Conservation (phyloP, 345 rosid species). For the Draba incana region DNA sequence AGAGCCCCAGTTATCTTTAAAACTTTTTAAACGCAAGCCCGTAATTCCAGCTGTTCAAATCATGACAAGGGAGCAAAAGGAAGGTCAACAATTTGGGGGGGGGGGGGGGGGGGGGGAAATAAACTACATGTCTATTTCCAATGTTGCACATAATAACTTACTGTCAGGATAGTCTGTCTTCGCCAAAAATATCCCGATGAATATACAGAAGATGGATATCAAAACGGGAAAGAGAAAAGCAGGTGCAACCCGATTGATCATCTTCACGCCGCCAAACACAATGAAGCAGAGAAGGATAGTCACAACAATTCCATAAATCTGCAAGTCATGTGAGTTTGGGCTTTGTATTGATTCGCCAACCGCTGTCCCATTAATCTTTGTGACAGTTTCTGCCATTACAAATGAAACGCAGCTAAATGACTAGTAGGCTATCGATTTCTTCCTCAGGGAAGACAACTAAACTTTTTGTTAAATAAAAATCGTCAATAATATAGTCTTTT, state of each 20-base stretch:
- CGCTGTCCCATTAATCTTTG: slow-evolving; percentile 73
- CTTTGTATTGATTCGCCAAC: slow-evolving; percentile 48
- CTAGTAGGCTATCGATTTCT: slow-evolving; percentile 5
- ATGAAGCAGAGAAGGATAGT: slow-evolving; percentile 88
- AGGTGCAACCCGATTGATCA: slow-evolving; percentile 99
- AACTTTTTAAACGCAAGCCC: slow-evolving; percentile 76
- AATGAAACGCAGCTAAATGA: slow-evolving; percentile 23
- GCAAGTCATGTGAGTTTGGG: slow-evolving; percentile 90
- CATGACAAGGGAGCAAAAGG: slow-evolving; percentile 10
- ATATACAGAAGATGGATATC: slow-evolving; percentile 88
- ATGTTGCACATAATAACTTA: slow-evolving; percentile 44
- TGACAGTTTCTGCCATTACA: slow-evolving; percentile 64
- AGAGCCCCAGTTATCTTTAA: slow-evolving; percentile 90
- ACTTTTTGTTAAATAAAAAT: slow-evolving; percentile 15
- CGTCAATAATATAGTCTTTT: slow-evolving; percentile 14
- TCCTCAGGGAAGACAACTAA: slow-evolving; percentile 17
- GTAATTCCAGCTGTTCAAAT: slow-evolving; percentile 78
- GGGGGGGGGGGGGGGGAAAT: not conserved
- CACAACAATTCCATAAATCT: slow-evolving; percentile 91
- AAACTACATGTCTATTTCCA: slow-evolving; percentile 8
- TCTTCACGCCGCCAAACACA: slow-evolving; percentile 99
- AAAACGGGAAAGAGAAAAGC: slow-evolving; percentile 94
- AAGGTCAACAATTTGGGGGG: slow-evolving; percentile 23
- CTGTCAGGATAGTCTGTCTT: slow-evolving; percentile 73
- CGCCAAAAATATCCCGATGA: slow-evolving; percentile 71